A percentile compares a stretch with the other conserved stretches of the same genome.
phyloP scores from a whole-genome alignment of 1,284 basidiomycete genomes.

The Pseudozyma sp. region DNA sequence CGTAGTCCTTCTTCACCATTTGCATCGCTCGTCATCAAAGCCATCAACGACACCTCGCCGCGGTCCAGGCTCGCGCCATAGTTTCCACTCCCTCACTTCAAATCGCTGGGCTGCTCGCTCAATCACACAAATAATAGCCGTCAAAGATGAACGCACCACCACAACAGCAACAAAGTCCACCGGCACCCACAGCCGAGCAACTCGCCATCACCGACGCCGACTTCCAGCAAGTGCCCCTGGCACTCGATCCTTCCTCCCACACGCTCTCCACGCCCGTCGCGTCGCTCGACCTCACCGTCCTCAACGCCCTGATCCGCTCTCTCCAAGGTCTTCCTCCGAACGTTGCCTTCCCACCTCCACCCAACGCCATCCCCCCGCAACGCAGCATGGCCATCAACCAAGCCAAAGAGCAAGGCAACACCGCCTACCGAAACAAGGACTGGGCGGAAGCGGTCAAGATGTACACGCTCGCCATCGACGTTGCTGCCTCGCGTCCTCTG shows the following conservation, averaged over 20 bases:
- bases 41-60: too few species aligned
- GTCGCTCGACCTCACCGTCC: conserved; percentile 58
- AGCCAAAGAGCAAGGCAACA: conserved; percentile 66
- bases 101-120: conserved; percentile 2
- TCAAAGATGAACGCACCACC: conserved; percentile 38
- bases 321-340: conserved; percentile 58
- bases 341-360: conserved; percentile 65
- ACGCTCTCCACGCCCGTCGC: conserved; percentile 46
- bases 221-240: conserved; percentile 55
- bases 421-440: conserved; percentile 69
- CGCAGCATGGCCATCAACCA: conserved; percentile 61
- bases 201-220: conserved; percentile 58
- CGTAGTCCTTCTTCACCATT: neutral
- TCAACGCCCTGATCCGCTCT: conserved; percentile 67
- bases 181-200: conserved; percentile 59
- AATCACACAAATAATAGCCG: neutral
- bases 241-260: conserved; percentile 41
- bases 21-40: neutral
- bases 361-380: conserved; percentile 65
- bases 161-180: conserved; percentile 51
- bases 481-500: conserved; percentile 84
- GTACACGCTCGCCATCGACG: conserved; percentile 84
- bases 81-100: neutral
- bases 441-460: conserved; percentile 81
- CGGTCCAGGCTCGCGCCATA: too few species aligned